A percentile compares a stretch with the other conserved stretches of the same genome.
Evolutionary conservation across 129 eudicot species (phyloP).

Genomic region (Arctium lappa): DNA sequence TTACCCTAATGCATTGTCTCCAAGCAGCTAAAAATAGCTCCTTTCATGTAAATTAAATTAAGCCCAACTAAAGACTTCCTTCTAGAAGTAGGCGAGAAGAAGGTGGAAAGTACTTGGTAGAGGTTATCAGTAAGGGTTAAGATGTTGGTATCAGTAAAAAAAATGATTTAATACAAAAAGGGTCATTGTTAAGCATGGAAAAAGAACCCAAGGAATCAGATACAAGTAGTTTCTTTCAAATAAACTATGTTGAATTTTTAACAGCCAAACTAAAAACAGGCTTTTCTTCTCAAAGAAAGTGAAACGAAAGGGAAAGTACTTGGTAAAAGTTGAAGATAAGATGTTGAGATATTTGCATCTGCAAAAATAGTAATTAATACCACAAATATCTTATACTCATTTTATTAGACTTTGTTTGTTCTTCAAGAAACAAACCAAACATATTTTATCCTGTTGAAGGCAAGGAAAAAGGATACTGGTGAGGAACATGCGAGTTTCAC

Average conservation of each 20-base stretch:
- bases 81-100: neutral
- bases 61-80: neutral
- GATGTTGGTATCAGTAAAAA: neutral
- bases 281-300: neutral
- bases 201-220: neutral
- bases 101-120: neutral
- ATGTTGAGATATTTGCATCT: neutral
- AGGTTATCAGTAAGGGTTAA: neutral
- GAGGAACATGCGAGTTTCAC: conserved; percentile 70
- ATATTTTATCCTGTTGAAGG: neutral
- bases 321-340: neutral
- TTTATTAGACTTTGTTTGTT: neutral
- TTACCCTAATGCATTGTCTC: neutral
- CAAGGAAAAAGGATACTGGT: conserved; percentile 64
- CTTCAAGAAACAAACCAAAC: neutral
- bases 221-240: neutral
- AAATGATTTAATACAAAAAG: neutral
- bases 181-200: neutral
- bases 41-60: neutral
- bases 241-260: too few species aligned
- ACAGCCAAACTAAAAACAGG: neutral
- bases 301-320: neutral
- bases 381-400: neutral
- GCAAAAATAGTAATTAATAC: conserved; percentile 5
- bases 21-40: neutral